These are phyloP conservation scores for Gelatoporia subvermispora DNA, from an alignment of 768 basidiomycete species.

Conservation along the genomic window DNA sequence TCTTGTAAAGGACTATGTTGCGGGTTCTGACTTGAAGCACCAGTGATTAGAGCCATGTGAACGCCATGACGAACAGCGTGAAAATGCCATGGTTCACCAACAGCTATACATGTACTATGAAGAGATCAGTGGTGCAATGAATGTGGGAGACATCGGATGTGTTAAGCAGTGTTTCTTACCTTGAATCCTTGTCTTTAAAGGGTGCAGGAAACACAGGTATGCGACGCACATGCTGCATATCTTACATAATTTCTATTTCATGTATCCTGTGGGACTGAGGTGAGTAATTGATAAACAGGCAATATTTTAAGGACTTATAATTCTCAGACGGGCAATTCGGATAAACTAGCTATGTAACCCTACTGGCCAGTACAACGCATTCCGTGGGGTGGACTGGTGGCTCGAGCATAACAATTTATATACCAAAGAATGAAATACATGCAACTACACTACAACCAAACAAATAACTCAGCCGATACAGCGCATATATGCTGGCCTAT, in stretches of 20 bases:
- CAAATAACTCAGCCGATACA: too few relatives aligned
- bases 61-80: slow-evolving; percentile 26
- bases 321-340: slow-evolving; percentile 13
- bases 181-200: slow-evolving; percentile 26
- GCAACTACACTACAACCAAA: slow-evolving; percentile 12
- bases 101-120: slow-evolving; percentile 36
- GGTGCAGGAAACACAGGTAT: slow-evolving; percentile 27
- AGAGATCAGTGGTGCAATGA: slow-evolving; percentile 29
- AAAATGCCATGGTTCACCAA: slow-evolving; percentile 29
- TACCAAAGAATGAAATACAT: slow-evolving; percentile 32
- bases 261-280: slow-evolving; percentile 14
- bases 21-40: slow-evolving; percentile 5
- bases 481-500: slow-evolving; percentile 28
- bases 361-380: slow-evolving; percentile 26
- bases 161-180: slow-evolving; percentile 22
- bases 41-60: background rate
- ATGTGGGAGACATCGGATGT: slow-evolving; percentile 27
- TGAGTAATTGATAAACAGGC: slow-evolving; percentile 1
- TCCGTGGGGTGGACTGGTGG: slow-evolving; percentile 34
- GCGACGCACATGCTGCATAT: slow-evolving; percentile 18
- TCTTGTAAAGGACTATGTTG: slow-evolving; percentile 12
- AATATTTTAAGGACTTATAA: too few relatives aligned
- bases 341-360: slow-evolving; percentile 30
- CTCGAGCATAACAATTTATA: slow-evolving; percentile 39
- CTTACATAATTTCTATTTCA: slow-evolving; percentile 16